These are phyloP conservation scores for Daldinia bambusicola DNA, from an alignment of 495 filamentous ascomycete genomes.

Conservation along the genomic window DNA sequence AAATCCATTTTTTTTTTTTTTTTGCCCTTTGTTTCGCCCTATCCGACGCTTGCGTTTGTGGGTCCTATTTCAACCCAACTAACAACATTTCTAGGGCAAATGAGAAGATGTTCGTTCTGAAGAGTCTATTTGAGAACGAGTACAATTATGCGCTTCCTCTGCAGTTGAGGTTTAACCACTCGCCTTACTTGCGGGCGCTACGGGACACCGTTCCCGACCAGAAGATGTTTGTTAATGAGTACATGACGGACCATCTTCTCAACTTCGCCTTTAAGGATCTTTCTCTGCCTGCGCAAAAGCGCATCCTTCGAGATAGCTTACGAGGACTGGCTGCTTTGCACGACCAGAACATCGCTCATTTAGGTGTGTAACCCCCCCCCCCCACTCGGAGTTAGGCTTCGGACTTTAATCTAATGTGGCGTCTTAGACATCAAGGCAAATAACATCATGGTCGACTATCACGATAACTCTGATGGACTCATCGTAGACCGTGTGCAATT, in stretches of 20 bases:
- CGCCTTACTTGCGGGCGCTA: conserved; percentile 52
- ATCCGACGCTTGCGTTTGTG: conserved; percentile 25
- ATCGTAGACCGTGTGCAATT: conserved; percentile 52
- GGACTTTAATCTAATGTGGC: conserved; percentile 13
- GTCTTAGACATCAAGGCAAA: conserved; percentile 52
- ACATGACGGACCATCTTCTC: conserved; percentile 58
- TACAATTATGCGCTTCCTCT: conserved; percentile 56
- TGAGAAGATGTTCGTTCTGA: conserved; percentile 55
- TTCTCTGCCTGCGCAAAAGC: conserved; percentile 51
- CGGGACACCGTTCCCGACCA: conserved; percentile 58
- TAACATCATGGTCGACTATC: conserved; percentile 53
- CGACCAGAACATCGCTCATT: conserved; percentile 60
- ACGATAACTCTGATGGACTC: conserved; percentile 46
- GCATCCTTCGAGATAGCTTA: conserved; percentile 57
- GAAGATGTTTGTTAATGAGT: conserved; percentile 61
- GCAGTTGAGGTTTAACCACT: conserved; percentile 51
- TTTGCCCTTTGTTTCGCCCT: neutral
- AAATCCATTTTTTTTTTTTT: conserved; percentile 9
- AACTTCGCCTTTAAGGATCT: conserved; percentile 55
- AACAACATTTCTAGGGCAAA: conserved; percentile 45
- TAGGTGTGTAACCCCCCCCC: conserved; percentile 43
- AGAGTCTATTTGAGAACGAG: conserved; percentile 53
- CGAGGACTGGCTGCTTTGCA: conserved; percentile 58
- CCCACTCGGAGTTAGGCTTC: conserved; percentile 28
- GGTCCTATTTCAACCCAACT: conserved; percentile 20